These are phyloP conservation scores for Alternaria alternata DNA, from an alignment of 2,329 filamentous ascomycete genomes.

Conservation along the genomic window DNA sequence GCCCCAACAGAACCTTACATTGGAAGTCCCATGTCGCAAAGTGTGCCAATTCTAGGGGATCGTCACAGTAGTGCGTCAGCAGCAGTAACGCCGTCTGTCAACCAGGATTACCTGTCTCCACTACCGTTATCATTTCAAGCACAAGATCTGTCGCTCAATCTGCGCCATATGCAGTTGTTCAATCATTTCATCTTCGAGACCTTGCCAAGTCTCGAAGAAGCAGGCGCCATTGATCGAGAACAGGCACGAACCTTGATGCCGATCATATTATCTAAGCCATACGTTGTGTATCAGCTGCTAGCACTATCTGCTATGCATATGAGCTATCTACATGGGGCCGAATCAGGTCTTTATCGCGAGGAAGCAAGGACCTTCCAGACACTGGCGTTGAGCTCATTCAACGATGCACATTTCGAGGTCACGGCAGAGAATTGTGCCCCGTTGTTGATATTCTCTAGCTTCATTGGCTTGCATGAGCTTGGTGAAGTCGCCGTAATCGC, in stretches of 20 bases:
- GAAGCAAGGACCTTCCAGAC: background rate
- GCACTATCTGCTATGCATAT: background rate
- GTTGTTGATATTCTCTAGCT: background rate
- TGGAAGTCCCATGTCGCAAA: constrained; percentile 6
- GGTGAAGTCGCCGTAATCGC: background rate
- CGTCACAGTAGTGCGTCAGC: background rate
- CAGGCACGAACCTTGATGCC: constrained; percentile 3
- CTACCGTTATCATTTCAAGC: background rate
- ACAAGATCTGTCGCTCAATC: constrained; percentile 15
- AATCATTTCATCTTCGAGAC: constrained; percentile 29
- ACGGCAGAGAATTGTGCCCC: background rate
- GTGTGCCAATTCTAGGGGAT: background rate
- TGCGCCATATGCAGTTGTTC: constrained; percentile 32
- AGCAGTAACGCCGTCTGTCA: constrained; percentile 1
- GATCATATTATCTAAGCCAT: background rate
- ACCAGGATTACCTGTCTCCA: constrained; percentile 7
- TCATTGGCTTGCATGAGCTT: background rate
- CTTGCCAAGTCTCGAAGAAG: constrained; percentile 11
- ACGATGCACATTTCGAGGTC: background rate
- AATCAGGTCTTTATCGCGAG: background rate
- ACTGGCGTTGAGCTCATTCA: background rate
- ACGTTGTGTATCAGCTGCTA: background rate
- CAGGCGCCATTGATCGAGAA: background rate
- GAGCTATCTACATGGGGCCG: background rate
- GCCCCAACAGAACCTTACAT: background rate